Evolutionary conservation across 768 basidiomycete species (phyloP), one percentile per base, ranked within the genome.

Genomic region (Galerina marginata): DNA sequence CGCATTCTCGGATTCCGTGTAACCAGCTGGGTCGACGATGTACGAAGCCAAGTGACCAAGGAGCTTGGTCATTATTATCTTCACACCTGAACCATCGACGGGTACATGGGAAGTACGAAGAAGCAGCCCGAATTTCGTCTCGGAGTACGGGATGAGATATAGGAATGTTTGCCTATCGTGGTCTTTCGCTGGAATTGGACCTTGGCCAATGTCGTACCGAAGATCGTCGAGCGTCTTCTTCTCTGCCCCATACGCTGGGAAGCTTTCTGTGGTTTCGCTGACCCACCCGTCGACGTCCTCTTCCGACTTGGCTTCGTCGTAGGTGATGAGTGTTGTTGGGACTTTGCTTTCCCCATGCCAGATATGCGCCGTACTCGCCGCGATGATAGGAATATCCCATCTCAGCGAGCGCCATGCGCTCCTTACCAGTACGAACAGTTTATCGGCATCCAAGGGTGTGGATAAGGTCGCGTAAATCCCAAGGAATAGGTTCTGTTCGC

Each of bases 401-500:
- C 65, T 51, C n/a, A 66, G 42, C n/a, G 65, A 64, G 11, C 44
- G 60, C 65, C 65, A 66, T 23, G 65, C 56, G 23, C 51, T 59
- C 39, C 47, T 57, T 26, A 59, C 50, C 20, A 55, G 56, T 1
- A 36, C 50, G 49, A 64, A 44, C n/a, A 64, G 49, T 12, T 50
- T 26, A 16, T 25, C 47, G 2, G 62, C 16, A 37, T 46, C 42
- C 9, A 59, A 11, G 9, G 65, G 54, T 2, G 29, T 26, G 9
- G 59, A 58, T 2, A 61, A 25, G 5, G 59, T 43, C 15, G 58
- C 57, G 44, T 63, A 64, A 12, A 64, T 54, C 9, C 65, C 65
- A 43, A 66, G 55, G 46, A 67, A 67, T 10, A 67, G 56, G 55
- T 64, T 65, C 48, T 67, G 66, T 43, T 67, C 66, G 36, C 66